Evolutionary conservation across 306 rosid species (phyloP).

Genomic region (Arachis hypogaea): DNA sequence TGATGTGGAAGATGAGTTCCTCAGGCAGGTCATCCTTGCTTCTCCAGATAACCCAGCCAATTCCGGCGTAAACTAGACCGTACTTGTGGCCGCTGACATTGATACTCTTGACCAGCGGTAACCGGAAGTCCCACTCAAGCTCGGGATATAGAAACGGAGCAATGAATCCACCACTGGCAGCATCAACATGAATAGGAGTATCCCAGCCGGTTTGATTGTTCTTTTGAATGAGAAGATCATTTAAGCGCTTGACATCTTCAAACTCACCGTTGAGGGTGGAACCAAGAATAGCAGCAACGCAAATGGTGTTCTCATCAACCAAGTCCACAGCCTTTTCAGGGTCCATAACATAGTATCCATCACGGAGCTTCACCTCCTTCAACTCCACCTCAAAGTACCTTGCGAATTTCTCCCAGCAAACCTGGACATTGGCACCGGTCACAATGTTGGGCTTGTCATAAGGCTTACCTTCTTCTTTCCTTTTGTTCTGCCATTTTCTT

Average conservation of each 20-base stretch:
- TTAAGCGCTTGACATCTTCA: slow-evolving; percentile 86
- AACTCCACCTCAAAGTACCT: slow-evolving; percentile 95
- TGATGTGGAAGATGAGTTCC: slow-evolving; percentile 92
- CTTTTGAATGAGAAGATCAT: slow-evolving; percentile 72
- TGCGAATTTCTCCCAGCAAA: slow-evolving; percentile 98
- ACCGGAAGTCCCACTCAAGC: slow-evolving; percentile 85
- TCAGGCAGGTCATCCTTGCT: slow-evolving; percentile 86
- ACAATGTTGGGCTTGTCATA: slow-evolving; percentile 90
- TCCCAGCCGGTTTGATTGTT: slow-evolving; percentile 94
- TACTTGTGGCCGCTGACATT: slow-evolving; percentile 95
- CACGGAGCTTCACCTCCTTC: slow-evolving; percentile 82
- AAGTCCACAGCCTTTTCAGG: slow-evolving; percentile 79
- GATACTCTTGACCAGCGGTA: slow-evolving; percentile 88
- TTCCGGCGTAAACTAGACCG: slow-evolving; percentile 91
- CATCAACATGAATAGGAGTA: slow-evolving; percentile 96
- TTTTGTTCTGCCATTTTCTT: slow-evolving; percentile 84
- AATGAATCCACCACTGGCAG: slow-evolving; percentile 96
- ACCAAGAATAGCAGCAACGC: slow-evolving; percentile 95
- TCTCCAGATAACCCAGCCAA: slow-evolving; percentile 93
- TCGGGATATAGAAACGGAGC: slow-evolving; percentile 94
- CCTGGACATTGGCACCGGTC: slow-evolving; percentile 97
- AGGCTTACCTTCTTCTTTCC: slow-evolving; percentile 65
- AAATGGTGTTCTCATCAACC: slow-evolving; percentile 95
- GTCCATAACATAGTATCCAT: slow-evolving; percentile 82
- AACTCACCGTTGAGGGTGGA: slow-evolving; percentile 95